Evolutionary conservation across 2,329 filamentous ascomycete species (phyloP).

Genomic region (Phyllosticta citriasiana): DNA sequence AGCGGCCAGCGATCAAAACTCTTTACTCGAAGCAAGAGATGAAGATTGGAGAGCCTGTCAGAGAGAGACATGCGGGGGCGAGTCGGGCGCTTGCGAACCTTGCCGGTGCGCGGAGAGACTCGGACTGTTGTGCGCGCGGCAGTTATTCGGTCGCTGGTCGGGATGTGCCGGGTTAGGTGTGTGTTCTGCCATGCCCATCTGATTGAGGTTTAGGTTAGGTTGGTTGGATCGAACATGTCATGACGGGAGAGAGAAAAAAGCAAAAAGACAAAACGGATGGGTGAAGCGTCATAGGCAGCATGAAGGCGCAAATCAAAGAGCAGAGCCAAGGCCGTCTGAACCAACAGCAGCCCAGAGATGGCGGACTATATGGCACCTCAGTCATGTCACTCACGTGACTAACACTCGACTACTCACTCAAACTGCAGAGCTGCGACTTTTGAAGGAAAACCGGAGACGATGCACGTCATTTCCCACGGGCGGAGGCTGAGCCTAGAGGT

Average conservation of each 20-base stretch:
- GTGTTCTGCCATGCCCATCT: constrained; percentile 92
- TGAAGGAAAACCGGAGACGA: constrained; percentile 83
- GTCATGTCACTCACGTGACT: not conserved
- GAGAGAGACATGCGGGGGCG: constrained; percentile 51
- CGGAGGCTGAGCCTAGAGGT: constrained; percentile 59
- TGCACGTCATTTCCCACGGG: constrained; percentile 71
- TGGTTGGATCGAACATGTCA: not conserved
- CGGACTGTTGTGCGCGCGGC: constrained; percentile 16
- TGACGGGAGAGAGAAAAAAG: not conserved
- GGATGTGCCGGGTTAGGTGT: constrained; percentile 69
- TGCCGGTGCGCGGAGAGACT: constrained; percentile 29
- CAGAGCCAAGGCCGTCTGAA: not conserved
- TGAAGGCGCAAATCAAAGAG: not conserved
- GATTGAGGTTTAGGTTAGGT: not conserved
- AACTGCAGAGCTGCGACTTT: constrained; percentile 85
- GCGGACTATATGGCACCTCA: not conserved
- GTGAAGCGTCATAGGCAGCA: not conserved
- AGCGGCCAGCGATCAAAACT: constrained; percentile 82
- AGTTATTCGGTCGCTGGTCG: constrained; percentile 13
- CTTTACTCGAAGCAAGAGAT: constrained; percentile 65
- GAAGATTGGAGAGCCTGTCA: constrained; percentile 68
- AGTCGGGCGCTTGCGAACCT: constrained; percentile 39
- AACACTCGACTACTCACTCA: constrained; percentile 72
- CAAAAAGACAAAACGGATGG: not conserved
- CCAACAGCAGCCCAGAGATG: not conserved